phyloP scores from a whole-genome alignment of 2,329 filamentous ascomycete genomes.

The Colletotrichum sp. region DNA sequence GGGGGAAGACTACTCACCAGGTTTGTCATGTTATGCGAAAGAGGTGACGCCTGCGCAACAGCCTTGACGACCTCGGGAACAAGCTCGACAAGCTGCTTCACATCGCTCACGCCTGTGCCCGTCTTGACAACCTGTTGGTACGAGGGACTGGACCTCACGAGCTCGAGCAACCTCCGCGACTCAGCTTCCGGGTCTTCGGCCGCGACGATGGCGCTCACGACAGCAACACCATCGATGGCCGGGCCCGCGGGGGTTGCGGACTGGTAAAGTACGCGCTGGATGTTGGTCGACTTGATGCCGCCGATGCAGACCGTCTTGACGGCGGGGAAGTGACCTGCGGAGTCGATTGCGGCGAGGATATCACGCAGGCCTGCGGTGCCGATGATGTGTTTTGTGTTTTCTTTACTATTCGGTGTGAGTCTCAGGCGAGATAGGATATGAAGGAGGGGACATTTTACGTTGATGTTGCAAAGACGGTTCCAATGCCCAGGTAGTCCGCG shows the following conservation, averaged over 20 bases:
- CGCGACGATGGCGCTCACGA: conserved; percentile 88
- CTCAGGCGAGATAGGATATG: not conserved
- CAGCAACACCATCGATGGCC: conserved; percentile 77
- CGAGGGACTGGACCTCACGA: conserved; percentile 52
- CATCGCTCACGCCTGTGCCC: not conserved
- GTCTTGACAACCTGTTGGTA: conserved; percentile 26
- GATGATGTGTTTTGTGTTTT: conserved; percentile 83
- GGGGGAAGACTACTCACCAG: conserved; percentile 50
- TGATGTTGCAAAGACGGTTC: conserved; percentile 84
- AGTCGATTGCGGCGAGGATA: conserved; percentile 67
- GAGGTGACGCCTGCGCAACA: conserved; percentile 68
- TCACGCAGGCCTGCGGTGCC: conserved; percentile 73
- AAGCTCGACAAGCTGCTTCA: conserved; percentile 28
- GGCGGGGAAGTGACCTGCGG: conserved; percentile 41
- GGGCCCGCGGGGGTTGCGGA: conserved; percentile 57
- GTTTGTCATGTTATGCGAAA: conserved; percentile 98
- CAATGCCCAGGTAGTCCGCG: conserved; percentile 91
- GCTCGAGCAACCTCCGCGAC: conserved; percentile 61
- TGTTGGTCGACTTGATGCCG: conserved; percentile 80
- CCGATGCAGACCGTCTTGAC: conserved; percentile 83
- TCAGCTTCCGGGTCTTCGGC: conserved; percentile 70
- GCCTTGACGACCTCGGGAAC: conserved; percentile 57
- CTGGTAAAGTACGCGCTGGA: conserved; percentile 77
- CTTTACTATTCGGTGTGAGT: conserved; percentile 65
- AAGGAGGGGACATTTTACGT: conserved; percentile 60